A percentile compares a stretch with the other conserved stretches of the same genome.
Evolutionary conservation across 805 yeast genomes (phyloP).

Genomic region (Saturnispora halmiae): DNA sequence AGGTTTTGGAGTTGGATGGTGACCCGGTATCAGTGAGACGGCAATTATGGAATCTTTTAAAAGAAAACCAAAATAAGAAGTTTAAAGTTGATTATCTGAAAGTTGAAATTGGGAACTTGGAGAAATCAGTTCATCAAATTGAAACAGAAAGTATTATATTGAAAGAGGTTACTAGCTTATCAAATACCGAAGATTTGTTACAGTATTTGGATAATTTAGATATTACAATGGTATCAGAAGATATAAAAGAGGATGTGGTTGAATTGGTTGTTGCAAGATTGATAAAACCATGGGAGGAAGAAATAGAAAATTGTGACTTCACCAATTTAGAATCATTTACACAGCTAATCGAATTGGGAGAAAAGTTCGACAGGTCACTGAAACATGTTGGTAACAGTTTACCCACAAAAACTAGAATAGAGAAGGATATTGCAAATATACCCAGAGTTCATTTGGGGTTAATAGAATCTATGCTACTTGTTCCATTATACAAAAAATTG

Average conservation of each 20-base stretch:
- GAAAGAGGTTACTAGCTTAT: constrained; percentile 7
- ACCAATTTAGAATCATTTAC: constrained; percentile 24
- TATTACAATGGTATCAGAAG: neutral
- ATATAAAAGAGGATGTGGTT: neutral
- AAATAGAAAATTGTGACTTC: constrained; percentile 32
- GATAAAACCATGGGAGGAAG: constrained; percentile 14
- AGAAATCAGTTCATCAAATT: constrained; percentile 2
- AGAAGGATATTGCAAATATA: neutral
- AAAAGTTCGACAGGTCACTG: constrained; percentile 9
- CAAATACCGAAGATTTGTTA: constrained; percentile 1
- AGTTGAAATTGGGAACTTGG: constrained; percentile 14
- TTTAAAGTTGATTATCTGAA: constrained; percentile 13
- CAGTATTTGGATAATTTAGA: neutral
- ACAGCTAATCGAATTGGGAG: constrained; percentile 20
- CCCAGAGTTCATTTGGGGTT: constrained; percentile 1
- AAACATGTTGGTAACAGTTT: neutral
- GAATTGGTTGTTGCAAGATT: constrained; percentile 16
- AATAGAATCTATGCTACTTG: constrained; percentile 7
- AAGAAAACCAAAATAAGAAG: constrained; percentile 1
- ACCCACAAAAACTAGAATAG: neutral
- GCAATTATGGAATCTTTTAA: neutral
- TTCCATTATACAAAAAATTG: constrained; percentile 9
- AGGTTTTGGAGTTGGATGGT: constrained; percentile 23
- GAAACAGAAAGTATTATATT: constrained; percentile 3
- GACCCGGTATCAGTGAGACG: neutral